A percentile compares a stretch with the other conserved stretches of the same genome.
Evolutionary conservation across 148 eudicot genomes (phyloP).

Genomic region (Camellia sinensis): DNA sequence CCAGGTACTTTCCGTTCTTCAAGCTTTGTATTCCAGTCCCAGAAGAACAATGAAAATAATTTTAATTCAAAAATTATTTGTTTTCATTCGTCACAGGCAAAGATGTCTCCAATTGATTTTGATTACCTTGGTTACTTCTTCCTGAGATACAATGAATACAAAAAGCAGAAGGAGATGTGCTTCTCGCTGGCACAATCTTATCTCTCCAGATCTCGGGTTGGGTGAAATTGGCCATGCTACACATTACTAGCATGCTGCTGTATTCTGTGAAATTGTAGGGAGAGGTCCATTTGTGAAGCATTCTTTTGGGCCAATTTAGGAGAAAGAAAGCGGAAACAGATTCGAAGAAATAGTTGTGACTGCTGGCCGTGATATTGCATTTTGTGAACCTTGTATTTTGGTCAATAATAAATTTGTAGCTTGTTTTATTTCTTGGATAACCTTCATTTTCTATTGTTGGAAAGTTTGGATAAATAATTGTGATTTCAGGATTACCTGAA

Average conservation of each 20-base stretch:
- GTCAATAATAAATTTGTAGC: neutral
- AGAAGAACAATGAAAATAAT: neutral
- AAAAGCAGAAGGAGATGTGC: conserved; percentile 59
- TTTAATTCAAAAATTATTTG: conserved; percentile 6
- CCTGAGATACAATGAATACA: conserved; percentile 78
- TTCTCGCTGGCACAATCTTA: conserved; percentile 49
- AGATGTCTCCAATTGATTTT: conserved; percentile 87
- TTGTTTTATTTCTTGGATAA: neutral
- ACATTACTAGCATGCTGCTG: neutral
- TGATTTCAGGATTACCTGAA: neutral
- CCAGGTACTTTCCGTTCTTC: conserved; percentile 52
- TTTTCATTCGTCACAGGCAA: conserved; percentile 53
- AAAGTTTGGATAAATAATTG: neutral
- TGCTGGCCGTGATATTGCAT: conserved; percentile 1
- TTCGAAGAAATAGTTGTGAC: neutral
- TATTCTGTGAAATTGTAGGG: neutral
- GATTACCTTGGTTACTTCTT: conserved; percentile 85
- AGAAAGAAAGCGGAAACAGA: neutral
- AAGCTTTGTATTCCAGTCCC: neutral
- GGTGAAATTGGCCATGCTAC: neutral
- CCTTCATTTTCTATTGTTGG: conserved; percentile 1
- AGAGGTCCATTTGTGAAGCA: neutral
- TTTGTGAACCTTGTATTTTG: neutral
- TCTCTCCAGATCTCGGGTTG: conserved; percentile 25
- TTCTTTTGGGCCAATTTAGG: conserved; percentile 4